phyloP scores from a whole-genome alignment of 1,284 basidiomycete species.

The Volvariella volvacea region DNA sequence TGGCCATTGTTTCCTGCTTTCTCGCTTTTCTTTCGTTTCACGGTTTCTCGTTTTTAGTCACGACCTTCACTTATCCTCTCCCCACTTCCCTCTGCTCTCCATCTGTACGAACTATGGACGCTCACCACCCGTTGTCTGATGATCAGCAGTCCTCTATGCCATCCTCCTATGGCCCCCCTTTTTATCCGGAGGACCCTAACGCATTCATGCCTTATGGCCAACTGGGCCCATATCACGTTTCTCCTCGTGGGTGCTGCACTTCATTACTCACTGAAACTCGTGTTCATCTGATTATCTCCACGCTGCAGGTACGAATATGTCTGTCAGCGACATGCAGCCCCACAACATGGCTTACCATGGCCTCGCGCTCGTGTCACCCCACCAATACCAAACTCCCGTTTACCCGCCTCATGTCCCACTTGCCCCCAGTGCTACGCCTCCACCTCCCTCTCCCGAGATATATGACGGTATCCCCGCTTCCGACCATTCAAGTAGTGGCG shows the following conservation, averaged over 20 bases:
- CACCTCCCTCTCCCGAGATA: slow-evolving; percentile 69
- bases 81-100: not conserved
- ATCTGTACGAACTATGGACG: slow-evolving; percentile 26
- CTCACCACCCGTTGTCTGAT: slow-evolving; percentile 20
- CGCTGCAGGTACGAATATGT: slow-evolving; percentile 49
- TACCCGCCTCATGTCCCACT: slow-evolving; percentile 40
- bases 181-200: slow-evolving; percentile 33
- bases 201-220: slow-evolving; percentile 31
- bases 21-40: slow-evolving; percentile 15
- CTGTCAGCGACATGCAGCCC: slow-evolving; percentile 39
- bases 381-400: slow-evolving; percentile 35
- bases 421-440: slow-evolving; percentile 42
- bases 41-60: slow-evolving; percentile 14
- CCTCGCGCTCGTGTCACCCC: slow-evolving; percentile 43
- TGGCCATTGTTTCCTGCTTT: slow-evolving; percentile 16
- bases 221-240: slow-evolving; percentile 24
- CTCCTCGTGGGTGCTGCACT: slow-evolving; percentile 49
- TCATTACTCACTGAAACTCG: slow-evolving; percentile 29
- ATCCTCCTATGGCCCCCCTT: slow-evolving; percentile 20
- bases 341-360: slow-evolving; percentile 28
- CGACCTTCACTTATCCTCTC: slow-evolving; percentile 9
- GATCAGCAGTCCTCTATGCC: slow-evolving; percentile 25
- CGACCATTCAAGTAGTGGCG: slow-evolving; percentile 65
- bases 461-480: slow-evolving; percentile 77
- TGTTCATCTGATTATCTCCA: slow-evolving; percentile 53